A percentile compares a stretch with the other conserved stretches of the same genome.
Conservation (phyloP, 2,329 filamentous ascomycete species). For the Pezicula carpinea region DNA sequence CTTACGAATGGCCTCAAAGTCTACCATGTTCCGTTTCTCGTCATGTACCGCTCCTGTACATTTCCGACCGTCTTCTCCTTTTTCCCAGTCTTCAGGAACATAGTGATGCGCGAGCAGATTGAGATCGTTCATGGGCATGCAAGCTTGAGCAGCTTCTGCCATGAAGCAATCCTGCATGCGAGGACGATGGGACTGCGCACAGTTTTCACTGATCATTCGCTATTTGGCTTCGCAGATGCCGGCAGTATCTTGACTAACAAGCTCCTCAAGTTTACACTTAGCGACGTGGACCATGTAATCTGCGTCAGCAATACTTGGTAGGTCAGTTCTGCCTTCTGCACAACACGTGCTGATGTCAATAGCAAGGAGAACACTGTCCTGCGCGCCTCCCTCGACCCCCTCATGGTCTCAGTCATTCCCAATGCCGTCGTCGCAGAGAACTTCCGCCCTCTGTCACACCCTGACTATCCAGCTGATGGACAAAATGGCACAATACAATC, state of each 20-base stretch:
- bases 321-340: slow-evolving; percentile 18
- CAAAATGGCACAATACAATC: slow-evolving; percentile 14
- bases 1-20: slow-evolving; percentile 97
- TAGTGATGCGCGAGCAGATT: slow-evolving; percentile 88
- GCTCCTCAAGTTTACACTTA: slow-evolving; percentile 89
- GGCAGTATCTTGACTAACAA: slow-evolving; percentile 96
- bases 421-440: slow-evolving; percentile 97
- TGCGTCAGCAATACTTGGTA: slow-evolving; percentile 98
- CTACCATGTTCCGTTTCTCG: slow-evolving; percentile 93
- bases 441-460: slow-evolving; percentile 68
- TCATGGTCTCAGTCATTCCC: slow-evolving; percentile 97
- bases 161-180: slow-evolving; percentile 91
- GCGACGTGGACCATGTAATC: slow-evolving; percentile 96
- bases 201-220: slow-evolving; percentile 94
- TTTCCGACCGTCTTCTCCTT: slow-evolving; percentile 98
- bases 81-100: slow-evolving; percentile 96
- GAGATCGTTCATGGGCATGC: slow-evolving; percentile 98
- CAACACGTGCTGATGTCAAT: slow-evolving; percentile 16
- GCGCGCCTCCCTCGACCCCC: slow-evolving; percentile 85
- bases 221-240: slow-evolving; percentile 96
- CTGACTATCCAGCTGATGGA: slow-evolving; percentile 36
- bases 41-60: slow-evolving; percentile 89
- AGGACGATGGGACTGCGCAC: slow-evolving; percentile 94
- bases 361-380: slow-evolving; percentile 98
- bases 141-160: slow-evolving; percentile 86